Evolutionary conservation across 345 rosid genomes (phyloP).

Genomic region (Brassica rapa): DNA sequence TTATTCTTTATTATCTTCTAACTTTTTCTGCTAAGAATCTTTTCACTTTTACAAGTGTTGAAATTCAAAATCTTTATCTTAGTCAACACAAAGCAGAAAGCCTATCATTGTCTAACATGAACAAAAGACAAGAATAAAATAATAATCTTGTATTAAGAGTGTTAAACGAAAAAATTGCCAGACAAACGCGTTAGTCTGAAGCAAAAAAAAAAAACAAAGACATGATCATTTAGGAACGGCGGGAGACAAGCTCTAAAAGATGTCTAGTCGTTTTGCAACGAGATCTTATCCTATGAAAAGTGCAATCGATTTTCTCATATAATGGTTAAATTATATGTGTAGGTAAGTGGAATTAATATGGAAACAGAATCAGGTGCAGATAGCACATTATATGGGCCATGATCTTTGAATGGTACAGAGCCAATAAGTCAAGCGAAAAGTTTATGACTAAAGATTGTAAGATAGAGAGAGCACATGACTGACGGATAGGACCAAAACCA

Average conservation of each 20-base stretch:
- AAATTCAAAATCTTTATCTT: neutral
- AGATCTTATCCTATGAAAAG: conserved; percentile 12
- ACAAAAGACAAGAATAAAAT: neutral
- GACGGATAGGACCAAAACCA: conserved; percentile 25
- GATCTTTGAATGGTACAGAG: conserved; percentile 32
- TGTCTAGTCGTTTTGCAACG: conserved; percentile 12
- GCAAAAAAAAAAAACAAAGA: neutral
- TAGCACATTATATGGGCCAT: conserved; percentile 32
- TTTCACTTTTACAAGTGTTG: neutral
- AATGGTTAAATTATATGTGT: neutral
- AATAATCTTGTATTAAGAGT: neutral
- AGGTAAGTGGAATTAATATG: conserved; percentile 10
- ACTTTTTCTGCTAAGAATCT: neutral
- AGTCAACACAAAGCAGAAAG: neutral
- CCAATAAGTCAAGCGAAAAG: conserved; percentile 20
- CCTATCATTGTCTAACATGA: neutral
- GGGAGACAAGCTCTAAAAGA: conserved; percentile 10
- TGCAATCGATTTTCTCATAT: neutral
- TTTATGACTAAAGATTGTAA: conserved; percentile 8
- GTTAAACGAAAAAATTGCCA: neutral
- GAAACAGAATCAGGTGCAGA: conserved; percentile 33
- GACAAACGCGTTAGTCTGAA: neutral
- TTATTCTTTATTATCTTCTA: neutral
- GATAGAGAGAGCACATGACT: conserved; percentile 30
- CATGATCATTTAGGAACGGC: conserved; percentile 11